Evolutionary conservation across 352 stramenopile species (phyloP).

Genomic region (Phytophthora pini): DNA sequence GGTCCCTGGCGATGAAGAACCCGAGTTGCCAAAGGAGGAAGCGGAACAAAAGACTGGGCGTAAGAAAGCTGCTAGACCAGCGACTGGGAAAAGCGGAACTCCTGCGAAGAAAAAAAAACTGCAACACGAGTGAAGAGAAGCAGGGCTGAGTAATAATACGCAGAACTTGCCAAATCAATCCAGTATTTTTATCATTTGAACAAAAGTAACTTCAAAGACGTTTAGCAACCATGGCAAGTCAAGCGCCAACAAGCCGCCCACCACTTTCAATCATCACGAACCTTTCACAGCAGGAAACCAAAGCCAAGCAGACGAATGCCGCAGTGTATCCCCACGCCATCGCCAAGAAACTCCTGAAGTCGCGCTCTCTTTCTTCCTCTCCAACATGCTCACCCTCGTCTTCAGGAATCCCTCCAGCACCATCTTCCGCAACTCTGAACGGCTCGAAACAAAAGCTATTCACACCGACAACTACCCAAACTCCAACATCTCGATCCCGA

Average conservation of each 20-base stretch:
- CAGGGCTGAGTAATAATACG: constrained; percentile 25
- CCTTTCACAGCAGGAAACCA: constrained; percentile 15
- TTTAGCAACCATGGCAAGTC: constrained; percentile 27
- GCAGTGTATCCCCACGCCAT: constrained; percentile 9
- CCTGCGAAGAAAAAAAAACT: constrained; percentile 38
- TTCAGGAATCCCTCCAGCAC: constrained; percentile 14
- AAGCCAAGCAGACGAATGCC: constrained; percentile 10
- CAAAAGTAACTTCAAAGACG: constrained; percentile 3
- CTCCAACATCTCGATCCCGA: constrained; percentile 15
- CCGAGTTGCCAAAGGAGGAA: constrained; percentile 1
- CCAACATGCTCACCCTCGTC: constrained; percentile 23
- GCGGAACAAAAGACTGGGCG: constrained; percentile 9
- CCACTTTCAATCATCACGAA: constrained; percentile 32
- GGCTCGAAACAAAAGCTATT: constrained; percentile 11
- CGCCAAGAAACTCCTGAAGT: constrained; percentile 11
- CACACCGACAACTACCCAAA: constrained; percentile 18
- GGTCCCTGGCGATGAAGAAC: neutral
- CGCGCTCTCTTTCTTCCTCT: constrained; percentile 12
- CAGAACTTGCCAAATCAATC: constrained; percentile 4
- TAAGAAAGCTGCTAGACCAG: constrained; percentile 20
- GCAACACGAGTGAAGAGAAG: constrained; percentile 16
- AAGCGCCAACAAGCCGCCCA: constrained; percentile 11
- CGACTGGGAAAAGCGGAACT: neutral
- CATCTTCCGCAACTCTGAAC: constrained; percentile 5
- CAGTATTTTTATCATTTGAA: constrained; percentile 33